phyloP scores from a whole-genome alignment of 371 early-diverging fungal genomes.

The Zychaea mexicana region DNA sequence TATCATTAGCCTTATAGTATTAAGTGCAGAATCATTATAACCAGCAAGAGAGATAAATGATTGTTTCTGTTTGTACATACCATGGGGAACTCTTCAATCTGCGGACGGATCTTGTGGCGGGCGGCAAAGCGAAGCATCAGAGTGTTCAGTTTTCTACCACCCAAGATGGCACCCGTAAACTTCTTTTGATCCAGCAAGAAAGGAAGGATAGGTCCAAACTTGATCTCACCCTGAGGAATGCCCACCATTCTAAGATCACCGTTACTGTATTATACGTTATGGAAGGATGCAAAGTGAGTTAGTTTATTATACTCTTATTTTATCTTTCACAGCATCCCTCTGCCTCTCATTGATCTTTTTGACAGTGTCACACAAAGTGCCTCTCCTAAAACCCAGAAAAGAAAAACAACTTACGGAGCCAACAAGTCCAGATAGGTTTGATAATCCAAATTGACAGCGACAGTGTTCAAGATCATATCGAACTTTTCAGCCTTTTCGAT shows the following conservation, averaged over 20 bases:
- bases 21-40: no score
- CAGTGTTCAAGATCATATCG: conserved; percentile 55
- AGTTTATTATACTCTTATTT: neutral
- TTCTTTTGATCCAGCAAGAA: conserved; percentile 35
- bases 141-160: conserved; percentile 40
- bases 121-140: conserved; percentile 56
- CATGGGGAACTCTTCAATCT: conserved; percentile 47
- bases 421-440: conserved; percentile 40
- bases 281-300: conserved; percentile 19
- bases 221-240: conserved; percentile 36
- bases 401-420: conserved; percentile 17
- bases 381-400: no score
- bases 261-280: conserved; percentile 20
- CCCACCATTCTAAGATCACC: conserved; percentile 59
- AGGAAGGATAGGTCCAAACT: conserved; percentile 20
- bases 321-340: neutral
- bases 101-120: conserved; percentile 51
- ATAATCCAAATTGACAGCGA: conserved; percentile 43
- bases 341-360: neutral
- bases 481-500: conserved; percentile 33
- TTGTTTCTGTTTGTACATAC: conserved; percentile 7
- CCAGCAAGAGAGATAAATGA: neutral
- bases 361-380: no score
- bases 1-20: neutral
- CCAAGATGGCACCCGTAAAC: conserved; percentile 45